Evolutionary conservation across 495 filamentous ascomycete genomes (phyloP), one percentile per base, ranked within the genome.

Genomic region (Polyplosphaeria fusca): DNA sequence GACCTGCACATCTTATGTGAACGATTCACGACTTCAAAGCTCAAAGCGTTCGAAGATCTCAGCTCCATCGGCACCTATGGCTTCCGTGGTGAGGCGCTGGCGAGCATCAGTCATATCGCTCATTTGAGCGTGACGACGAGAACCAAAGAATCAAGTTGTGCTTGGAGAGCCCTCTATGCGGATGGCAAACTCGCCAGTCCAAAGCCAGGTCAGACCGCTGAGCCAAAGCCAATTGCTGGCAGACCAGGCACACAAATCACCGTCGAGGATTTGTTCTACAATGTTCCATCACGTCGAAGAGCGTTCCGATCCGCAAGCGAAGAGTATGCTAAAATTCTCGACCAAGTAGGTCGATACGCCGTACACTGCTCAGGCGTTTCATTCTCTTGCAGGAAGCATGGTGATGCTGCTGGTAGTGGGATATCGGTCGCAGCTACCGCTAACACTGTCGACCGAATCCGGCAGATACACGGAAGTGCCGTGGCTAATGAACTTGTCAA

Each of bases 71-170:
- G 85, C 24, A 97, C 94, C 13, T 99, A 99, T 69, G 94, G 94
- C 24, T 99, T 99, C 68, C 87, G 94, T 25, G 94, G 94, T 43
- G 94, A 99, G 73, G 94, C 94, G 11, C 73, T 99, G 62, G 94
- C 94, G 11, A 96, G 92, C 77, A 99, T 99, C 69, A 97, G 93
- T 67, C 93, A 98, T 72, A 96, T 97, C 60, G 91, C 94, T 44
- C 94, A 97, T 74, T 79, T 99, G 25, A 89, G 86, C 1, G 88
- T 99, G 25, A 96, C 92, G 11, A 97, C 94, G 1, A 94, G 88
- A 71, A 97, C 91, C 9, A 85, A 86, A 35, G 86, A 91, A 41
- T 95, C 91, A 1, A 85, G 81, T 68, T 90, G 88, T 72, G 93
- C 94, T 13, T 99, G 86, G 86, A 82, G 81, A 70, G 91, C 91